Evolutionary conservation across 1,139 yeast genomes (phyloP).

Genomic region (Pichia terricola): DNA sequence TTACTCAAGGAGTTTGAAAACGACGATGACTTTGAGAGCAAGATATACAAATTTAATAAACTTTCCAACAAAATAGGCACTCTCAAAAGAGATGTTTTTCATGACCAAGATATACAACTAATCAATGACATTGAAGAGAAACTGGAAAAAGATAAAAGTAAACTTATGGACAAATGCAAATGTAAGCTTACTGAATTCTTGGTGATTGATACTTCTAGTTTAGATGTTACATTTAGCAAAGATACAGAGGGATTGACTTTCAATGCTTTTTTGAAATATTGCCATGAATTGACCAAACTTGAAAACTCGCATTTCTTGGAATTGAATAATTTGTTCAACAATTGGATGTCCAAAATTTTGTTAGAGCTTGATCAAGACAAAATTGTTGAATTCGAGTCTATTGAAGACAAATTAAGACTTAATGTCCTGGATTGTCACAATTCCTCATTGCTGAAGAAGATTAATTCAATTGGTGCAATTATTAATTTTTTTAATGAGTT

Average conservation of each 20-base stretch:
- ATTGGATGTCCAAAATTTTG: conserved; percentile 13
- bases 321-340: conserved; percentile 16
- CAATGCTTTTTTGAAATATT: conserved; percentile 10
- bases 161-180: conserved; percentile 6
- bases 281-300: neutral
- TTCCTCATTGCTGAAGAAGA: conserved; percentile 5
- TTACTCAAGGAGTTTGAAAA: conserved; percentile 16
- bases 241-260: conserved; percentile 10
- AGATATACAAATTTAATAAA: conserved; percentile 9
- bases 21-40: neutral
- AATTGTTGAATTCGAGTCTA: too few species aligned
- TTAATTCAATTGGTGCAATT: conserved; percentile 14
- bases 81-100: conserved; percentile 3
- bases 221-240: conserved; percentile 8
- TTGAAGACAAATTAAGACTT: too few species aligned
- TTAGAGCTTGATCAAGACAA: conserved; percentile 4
- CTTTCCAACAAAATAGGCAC: conserved; percentile 12
- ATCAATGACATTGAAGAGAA: conserved; percentile 65
- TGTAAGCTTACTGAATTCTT: conserved; percentile 10
- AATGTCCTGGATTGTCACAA: too few species aligned
- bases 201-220: conserved; percentile 6
- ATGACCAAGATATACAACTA: conserved; percentile 33
- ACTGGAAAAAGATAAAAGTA: conserved; percentile 49
- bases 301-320: conserved; percentile 9
- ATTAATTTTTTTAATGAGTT: conserved; percentile 18